Conservation (phyloP, 2,329 filamentous ascomycete species). For the Daldinia eschscholtzii region DNA sequence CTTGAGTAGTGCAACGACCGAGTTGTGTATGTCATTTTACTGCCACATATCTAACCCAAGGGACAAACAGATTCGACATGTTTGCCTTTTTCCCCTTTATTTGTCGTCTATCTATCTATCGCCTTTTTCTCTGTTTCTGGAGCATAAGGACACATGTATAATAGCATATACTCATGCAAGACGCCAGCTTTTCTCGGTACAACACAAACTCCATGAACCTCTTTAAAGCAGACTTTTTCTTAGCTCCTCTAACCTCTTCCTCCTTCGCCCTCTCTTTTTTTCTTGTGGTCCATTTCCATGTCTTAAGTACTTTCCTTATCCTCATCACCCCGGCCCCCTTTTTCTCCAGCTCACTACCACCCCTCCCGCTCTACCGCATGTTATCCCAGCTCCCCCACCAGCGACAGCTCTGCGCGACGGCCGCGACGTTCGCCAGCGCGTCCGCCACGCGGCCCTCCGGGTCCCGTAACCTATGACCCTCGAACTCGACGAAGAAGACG, state of each 20-base stretch:
- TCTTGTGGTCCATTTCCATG: neutral
- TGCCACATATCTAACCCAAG: too few species aligned
- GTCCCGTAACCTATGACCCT: constrained; percentile 69
- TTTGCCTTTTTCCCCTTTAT: neutral
- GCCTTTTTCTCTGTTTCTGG: neutral
- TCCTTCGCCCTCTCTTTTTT: neutral
- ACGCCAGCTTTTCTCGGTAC: neutral
- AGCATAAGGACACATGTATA: neutral
- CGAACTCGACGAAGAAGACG: constrained; percentile 93
- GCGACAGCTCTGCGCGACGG: constrained; percentile 71
- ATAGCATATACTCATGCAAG: neutral
- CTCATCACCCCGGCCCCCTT: neutral
- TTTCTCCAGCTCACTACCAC: neutral
- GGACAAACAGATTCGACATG: too few species aligned
- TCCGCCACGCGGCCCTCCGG: constrained; percentile 69
- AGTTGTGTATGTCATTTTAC: neutral
- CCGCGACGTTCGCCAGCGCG: constrained; percentile 70
- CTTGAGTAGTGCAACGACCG: neutral
- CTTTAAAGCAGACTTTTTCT: too few species aligned
- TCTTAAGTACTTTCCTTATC: neutral
- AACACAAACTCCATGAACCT: neutral
- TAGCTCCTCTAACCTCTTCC: neutral
- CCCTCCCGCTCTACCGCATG: constrained; percentile 35
- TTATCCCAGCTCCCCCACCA: constrained; percentile 78
- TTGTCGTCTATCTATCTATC: neutral